Base-by-base conservation (phyloP, 1,284 basidiomycete species). In the Ganoderma sinense region DNA sequence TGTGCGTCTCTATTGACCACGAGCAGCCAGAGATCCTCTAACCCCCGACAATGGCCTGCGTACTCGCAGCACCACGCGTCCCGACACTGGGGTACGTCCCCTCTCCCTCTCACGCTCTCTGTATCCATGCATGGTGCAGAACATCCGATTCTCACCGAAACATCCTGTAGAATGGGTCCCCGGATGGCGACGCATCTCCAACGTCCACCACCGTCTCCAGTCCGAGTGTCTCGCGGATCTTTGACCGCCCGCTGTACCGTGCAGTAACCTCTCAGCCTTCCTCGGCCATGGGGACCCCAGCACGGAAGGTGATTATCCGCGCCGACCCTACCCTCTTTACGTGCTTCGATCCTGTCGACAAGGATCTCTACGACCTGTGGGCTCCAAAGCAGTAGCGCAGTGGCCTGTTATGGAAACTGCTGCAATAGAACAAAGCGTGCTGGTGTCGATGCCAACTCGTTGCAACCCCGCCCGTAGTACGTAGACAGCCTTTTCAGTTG, bases 291-390 rank as follows among this genome's bases (percentile, higher is more conserved):
- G 68, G 75, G 48, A 73, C 84, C 45, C 77, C 79, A 0, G 68
- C 76, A 58, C 81, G 84, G 68, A 86, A 83, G 74, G 77, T 85
- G 40, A 75, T 82, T 31, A 86, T 93, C 74, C 88, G 89, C 43
- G 82, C 87, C 33, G 92, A 94, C 77, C 87, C 89, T 13, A 81
- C 89, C 6, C 80, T 93, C 45, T 77, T 89, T 66, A 91, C 91
- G 45, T 92, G 87, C 74, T 94, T 94, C 75, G 92, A 94, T 76
- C 85, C 88, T 26, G 79, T 84, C 36, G 93, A 94, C 80, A 89
- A 85, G 79, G 90, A 92, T 73, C 82, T 94, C 36, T 93, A 94
- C 74, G 87, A 89, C 63, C 82, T 94, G 13, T 94, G 93, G 92
- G 91, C 84, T 43, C 90, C 91, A 10, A 88, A 76, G 68, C 56